Evolutionary conservation across 1,284 basidiomycete genomes (phyloP), one percentile per base, ranked within the genome.

Genomic region (Cystobasidium sp.): DNA sequence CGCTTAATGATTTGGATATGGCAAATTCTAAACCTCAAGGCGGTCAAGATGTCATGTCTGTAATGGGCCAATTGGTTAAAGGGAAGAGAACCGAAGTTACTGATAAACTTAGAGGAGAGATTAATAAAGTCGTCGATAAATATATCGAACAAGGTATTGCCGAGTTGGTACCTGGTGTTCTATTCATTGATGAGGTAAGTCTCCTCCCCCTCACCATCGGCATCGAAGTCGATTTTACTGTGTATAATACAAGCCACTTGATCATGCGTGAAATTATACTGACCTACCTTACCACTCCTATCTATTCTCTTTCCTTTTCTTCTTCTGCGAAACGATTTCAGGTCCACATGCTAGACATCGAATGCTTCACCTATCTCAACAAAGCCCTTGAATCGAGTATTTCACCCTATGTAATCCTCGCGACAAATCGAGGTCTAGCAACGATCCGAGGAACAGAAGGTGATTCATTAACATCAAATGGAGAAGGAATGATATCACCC

Each of bases 331-430:
- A 31, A 31, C 2, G 10, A 31, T 1, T 55, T 41, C 79, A 95
- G 93, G 94, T 98, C 22, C 96, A 99, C 85, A 98, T 98, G 96
- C 89, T 99, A 77, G 96, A 99, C 83, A 95, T 98, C 81, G 97
- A 99, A 83, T 97, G 95, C 83, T 99, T 98, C 85, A 98, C 96
- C 8, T 99, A 97, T 84, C 88, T 99, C 65, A 99, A 99, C 84
- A 91, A 94, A 14, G 88, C 97, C 8, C 87, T 99, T 68, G 96
- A 99, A 83, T 94, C 93, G 0, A 90, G 93, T 18, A 94, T 99
- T 89, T 93, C 94, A 16, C 96, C 97, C 0, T 97, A 97, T 18
- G 96, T 99, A 59, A 92, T 99, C 78, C 87, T 98, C 71, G 97
- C 97, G 0, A 97, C 95, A 31, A 99, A 99, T 83, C 88, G 97